Percentiles rank a stretch among this genome's conserved stretches.
These are phyloP conservation scores for Flaveria ramosissima DNA, from an alignment of 129 eudicot species.

Conservation along the genomic window DNA sequence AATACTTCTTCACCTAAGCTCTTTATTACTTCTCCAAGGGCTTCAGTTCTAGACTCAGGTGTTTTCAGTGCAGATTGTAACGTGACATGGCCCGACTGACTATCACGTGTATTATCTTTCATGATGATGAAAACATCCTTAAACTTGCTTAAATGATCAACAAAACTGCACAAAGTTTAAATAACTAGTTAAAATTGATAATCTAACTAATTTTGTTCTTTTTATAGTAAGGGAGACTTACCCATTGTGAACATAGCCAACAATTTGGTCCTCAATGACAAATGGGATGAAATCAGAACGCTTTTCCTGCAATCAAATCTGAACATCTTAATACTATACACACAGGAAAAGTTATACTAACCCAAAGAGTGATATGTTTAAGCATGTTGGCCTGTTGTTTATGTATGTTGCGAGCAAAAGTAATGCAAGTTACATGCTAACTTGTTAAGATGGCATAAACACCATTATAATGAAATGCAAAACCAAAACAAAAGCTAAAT, in stretches of 20 bases:
- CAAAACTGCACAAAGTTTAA: constrained; percentile 51
- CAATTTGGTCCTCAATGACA: constrained; percentile 59
- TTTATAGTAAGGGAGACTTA: constrained; percentile 23
- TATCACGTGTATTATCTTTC: constrained; percentile 27
- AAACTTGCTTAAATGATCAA: constrained; percentile 56
- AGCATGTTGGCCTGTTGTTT: neutral
- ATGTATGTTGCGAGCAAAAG: neutral
- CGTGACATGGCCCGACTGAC: constrained; percentile 50
- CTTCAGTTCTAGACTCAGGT: constrained; percentile 56
- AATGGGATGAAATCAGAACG: constrained; percentile 66
- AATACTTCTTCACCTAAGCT: constrained; percentile 64
- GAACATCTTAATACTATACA: neutral
- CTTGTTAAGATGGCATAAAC: neutral
- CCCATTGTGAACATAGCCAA: constrained; percentile 77
- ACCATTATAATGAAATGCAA: no score
- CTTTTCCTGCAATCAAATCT: constrained; percentile 51
- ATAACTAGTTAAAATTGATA: constrained; percentile 18
- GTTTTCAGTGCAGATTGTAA: constrained; percentile 55
- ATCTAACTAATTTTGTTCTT: neutral
- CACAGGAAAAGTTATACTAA: neutral
- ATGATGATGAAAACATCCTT: constrained; percentile 55
- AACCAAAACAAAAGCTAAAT: no score
- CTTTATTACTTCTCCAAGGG: constrained; percentile 66
- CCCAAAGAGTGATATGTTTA: neutral
- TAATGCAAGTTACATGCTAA: neutral